phyloP scores from a whole-genome alignment of 192 early-diverging fungal species.

The Dimargaris verticillata region DNA sequence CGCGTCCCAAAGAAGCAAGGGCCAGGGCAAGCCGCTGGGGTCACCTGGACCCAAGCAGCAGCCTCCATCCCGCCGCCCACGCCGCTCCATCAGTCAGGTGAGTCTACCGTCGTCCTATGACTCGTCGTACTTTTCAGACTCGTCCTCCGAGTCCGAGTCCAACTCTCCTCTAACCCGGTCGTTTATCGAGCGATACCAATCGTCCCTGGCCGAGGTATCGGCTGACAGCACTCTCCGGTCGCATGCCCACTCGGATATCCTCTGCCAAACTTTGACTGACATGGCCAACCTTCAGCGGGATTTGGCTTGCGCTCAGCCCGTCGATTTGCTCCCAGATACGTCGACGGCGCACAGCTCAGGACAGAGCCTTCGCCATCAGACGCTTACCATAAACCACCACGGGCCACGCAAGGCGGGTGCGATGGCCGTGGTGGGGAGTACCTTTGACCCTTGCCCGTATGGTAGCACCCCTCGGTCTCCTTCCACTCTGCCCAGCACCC shows the following conservation, averaged over 20 bases:
- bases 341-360: background rate
- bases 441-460: too few relatives aligned
- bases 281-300: background rate
- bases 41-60: too few relatives aligned
- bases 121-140: background rate
- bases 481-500: too few relatives aligned
- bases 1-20: too few relatives aligned
- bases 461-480: too few relatives aligned
- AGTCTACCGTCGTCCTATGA: slow-evolving; percentile 2
- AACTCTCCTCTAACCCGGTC: background rate
- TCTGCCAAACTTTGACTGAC: background rate
- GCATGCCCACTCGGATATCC: background rate
- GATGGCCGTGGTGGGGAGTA: too few relatives aligned
- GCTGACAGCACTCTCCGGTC: background rate
- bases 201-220: background rate
- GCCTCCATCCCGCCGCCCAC: too few relatives aligned
- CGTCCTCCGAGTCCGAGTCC: background rate
- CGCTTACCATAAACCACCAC: too few relatives aligned
- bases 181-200: background rate
- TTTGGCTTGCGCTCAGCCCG: background rate
- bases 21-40: too few relatives aligned
- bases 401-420: too few relatives aligned
- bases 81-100: background rate
- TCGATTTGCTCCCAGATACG: background rate
- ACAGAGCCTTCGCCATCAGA: too few relatives aligned